Percentiles rank a stretch among this genome's conserved stretches.
phyloP scores from a whole-genome alignment of 163 green algal species.

The Coccomyxa subellipsoidea region DNA sequence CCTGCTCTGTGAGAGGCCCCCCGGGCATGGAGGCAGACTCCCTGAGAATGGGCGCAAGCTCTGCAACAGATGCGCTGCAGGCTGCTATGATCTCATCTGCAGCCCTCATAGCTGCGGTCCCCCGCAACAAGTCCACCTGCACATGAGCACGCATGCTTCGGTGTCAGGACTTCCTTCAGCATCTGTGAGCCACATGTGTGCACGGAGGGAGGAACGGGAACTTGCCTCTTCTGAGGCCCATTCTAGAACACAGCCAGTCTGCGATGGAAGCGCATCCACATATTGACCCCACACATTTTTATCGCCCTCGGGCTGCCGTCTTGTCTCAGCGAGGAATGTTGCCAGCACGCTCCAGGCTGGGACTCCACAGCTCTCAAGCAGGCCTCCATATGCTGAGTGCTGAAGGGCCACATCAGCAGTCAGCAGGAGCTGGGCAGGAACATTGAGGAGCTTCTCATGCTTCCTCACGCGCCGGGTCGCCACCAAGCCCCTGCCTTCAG shows the following conservation, averaged over 20 bases:
- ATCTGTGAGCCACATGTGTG: not conserved
- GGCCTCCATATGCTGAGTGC: conserved; percentile 14
- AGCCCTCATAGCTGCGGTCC: conserved; percentile 39
- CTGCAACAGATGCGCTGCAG: conserved; percentile 36
- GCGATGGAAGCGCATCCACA: conserved; percentile 35
- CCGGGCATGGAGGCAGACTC: conserved; percentile 17
- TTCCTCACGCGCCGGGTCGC: conserved; percentile 28
- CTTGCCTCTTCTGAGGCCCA: conserved; percentile 45
- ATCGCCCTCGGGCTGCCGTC: not conserved
- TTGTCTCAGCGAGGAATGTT: conserved; percentile 49
- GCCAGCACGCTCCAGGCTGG: conserved; percentile 61
- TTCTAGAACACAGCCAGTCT: conserved; percentile 48
- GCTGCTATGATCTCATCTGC: conserved; percentile 45
- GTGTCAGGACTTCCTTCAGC: not conserved
- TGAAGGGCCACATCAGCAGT: conserved; percentile 35
- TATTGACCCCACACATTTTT: conserved; percentile 40
- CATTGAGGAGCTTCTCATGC: conserved; percentile 40
- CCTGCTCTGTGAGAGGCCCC: conserved; percentile 19
- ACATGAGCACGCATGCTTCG: not conserved
- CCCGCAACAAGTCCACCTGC: conserved; percentile 50
- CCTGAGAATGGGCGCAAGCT: conserved; percentile 49
- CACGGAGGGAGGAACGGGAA: not conserved
- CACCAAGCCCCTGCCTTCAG: conserved; percentile 49
- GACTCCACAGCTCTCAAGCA: conserved; percentile 28
- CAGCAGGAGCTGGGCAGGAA: conserved; percentile 36